phyloP scores from a whole-genome alignment of 78 protist species.

The Diacronema lutheri region DNA sequence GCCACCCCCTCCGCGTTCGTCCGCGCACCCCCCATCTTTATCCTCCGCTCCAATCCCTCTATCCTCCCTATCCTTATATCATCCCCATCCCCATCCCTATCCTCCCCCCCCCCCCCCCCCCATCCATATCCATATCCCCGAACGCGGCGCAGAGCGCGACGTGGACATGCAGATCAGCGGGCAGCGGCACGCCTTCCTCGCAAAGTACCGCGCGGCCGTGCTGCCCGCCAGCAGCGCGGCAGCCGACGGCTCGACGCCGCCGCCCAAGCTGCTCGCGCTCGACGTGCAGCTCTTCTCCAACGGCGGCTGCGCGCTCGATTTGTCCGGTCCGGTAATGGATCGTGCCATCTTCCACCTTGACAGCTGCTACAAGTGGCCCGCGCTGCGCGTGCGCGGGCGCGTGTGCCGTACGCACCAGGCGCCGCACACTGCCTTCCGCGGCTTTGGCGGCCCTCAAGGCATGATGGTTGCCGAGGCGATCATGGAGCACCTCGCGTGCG shows the following conservation, averaged over 20 bases:
- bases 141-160: too few relatives aligned
- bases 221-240: background rate
- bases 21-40: too few relatives aligned
- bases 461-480: constrained; percentile 63
- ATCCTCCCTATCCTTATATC: too few relatives aligned
- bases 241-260: too few relatives aligned
- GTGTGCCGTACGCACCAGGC: constrained; percentile 77
- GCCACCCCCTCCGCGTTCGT: too few relatives aligned
- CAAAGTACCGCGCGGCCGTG: constrained; percentile 34
- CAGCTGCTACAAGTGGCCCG: constrained; percentile 78
- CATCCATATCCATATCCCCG: too few relatives aligned
- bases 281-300: constrained; percentile 40
- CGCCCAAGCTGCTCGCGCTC: background rate
- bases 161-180: constrained; percentile 81
- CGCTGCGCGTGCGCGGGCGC: constrained; percentile 57
- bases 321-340: constrained; percentile 81
- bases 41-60: too few relatives aligned
- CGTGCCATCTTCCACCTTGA: constrained; percentile 82
- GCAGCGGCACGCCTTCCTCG: constrained; percentile 79
- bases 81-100: too few relatives aligned
- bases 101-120: too few relatives aligned
- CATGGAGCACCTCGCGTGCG: constrained; percentile 70
- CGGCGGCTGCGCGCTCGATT: constrained; percentile 83
- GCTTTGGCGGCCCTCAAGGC: constrained; percentile 96
- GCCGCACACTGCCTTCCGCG: constrained; percentile 93